Percentiles rank a stretch among this genome's conserved stretches.
These are phyloP conservation scores for Alternaria longipes DNA, from an alignment of 2,329 filamentous ascomycete genomes.

Conservation along the genomic window DNA sequence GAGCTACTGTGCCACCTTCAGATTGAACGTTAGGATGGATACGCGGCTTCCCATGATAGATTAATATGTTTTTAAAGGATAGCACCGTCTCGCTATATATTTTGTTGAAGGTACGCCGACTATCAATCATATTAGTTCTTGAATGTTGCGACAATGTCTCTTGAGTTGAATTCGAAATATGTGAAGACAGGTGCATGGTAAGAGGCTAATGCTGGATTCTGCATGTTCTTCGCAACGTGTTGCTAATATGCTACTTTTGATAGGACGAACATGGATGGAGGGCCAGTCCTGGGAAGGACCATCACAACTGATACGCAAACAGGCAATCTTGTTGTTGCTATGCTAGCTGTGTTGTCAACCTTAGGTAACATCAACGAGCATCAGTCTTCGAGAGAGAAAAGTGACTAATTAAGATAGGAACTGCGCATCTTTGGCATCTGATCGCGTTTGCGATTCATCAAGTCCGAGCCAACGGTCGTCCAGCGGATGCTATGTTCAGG, in stretches of 20 bases:
- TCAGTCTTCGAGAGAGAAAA: no score
- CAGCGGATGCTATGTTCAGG: conserved; percentile 23
- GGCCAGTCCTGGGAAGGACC: conserved; percentile 23
- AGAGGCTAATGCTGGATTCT: background rate
- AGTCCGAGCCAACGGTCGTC: conserved; percentile 19
- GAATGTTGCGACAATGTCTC: background rate
- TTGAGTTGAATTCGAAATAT: background rate
- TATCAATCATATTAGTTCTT: no score
- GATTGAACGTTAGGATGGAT: background rate
- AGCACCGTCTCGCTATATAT: no score
- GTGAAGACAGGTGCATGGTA: background rate
- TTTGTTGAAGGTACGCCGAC: no score
- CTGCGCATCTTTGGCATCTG: conserved; percentile 30
- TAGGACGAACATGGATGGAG: background rate
- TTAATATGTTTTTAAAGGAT: no score
- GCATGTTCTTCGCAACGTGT: no score
- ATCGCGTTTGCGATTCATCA: conserved; percentile 30
- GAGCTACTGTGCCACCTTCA: conserved; percentile 1
- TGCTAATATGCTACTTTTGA: background rate
- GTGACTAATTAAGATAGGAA: background rate
- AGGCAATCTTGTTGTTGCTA: conserved; percentile 29
- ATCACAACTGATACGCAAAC: conserved; percentile 32
- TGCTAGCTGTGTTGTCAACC: conserved; percentile 27
- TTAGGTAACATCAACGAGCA: conserved; percentile 5
- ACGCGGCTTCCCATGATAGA: background rate